Evolutionary conservation across 1,139 yeast species (phyloP), one percentile per base, ranked within the genome.

Genomic region (Diutina scorzettiae): DNA sequence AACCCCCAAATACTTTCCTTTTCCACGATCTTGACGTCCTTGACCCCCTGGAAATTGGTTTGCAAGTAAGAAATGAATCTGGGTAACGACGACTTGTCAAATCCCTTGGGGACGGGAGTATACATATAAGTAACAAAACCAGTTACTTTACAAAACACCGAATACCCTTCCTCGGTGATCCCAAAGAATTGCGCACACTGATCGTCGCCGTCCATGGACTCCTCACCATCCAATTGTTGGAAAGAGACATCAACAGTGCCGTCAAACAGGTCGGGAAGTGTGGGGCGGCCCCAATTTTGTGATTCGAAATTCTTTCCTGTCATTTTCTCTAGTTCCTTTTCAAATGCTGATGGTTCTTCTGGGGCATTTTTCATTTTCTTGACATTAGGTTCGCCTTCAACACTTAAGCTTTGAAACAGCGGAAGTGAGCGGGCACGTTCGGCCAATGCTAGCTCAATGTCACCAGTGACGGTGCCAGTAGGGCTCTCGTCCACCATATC

Each of bases 171-270:
- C 44, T 71, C 76, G 0, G 98, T 87, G 28, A 93, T 86, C 44
- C 99, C 99, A 58, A 89, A 93, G 55, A 93, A 81, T 45, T 96
- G 73, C 1, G 91, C 85, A 5, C 73, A 68, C 0, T 81, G 71
- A 21, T 75, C 70, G 6, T 80, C 78, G 11, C 75, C 71, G 11
- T 73, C 61, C 23, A 60, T 56, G 5, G 82, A 74, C 53, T 91
- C 98, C 55, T 91, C 98, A 1, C 95, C 96, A 59, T 93, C 98
- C 51, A 93, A 68, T 55, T 91, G 98, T 59, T 91, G 98, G 58
- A 93, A 91, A 0, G 72, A 66, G 17, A 87, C 69, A 50, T 82
- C 86, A 0, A 59, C 56, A 0, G 54, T 48, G 0, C 81, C 70
- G 46, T 73, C 64, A 34, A 34, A 34, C 24, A 17, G 12, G 0